phyloP scores from a whole-genome alignment of 345 rosid genomes.

The Pugionium cornutum region DNA sequence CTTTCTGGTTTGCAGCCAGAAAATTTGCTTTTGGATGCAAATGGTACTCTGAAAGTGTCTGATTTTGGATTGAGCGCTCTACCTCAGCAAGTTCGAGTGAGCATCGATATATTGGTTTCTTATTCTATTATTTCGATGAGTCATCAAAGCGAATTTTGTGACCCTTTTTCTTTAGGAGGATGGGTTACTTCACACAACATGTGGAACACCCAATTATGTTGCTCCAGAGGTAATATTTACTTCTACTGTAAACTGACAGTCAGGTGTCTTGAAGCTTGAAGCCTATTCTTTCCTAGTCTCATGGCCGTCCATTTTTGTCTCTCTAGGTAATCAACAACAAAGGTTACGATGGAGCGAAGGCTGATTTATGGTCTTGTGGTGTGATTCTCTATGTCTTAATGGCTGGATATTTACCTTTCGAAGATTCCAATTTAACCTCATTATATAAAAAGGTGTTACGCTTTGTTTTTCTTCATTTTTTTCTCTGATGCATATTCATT shows the following conservation, averaged over 20 bases:
- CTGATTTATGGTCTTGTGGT: conserved; percentile 98
- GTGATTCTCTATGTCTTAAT: conserved; percentile 94
- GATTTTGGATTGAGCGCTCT: conserved; percentile 99
- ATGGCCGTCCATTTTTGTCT: conserved; percentile 22
- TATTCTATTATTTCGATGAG: background rate
- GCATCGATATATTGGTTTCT: conserved; percentile 20
- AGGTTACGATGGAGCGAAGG: conserved; percentile 97
- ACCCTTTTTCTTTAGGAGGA: conserved; percentile 63
- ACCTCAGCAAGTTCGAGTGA: conserved; percentile 98
- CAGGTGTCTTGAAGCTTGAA: background rate
- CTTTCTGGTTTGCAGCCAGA: conserved; percentile 68
- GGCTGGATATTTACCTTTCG: conserved; percentile 98
- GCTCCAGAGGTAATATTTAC: conserved; percentile 87
- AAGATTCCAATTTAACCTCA: conserved; percentile 79
- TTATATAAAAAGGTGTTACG: conserved; percentile 74
- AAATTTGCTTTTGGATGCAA: conserved; percentile 88
- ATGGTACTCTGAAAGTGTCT: conserved; percentile 80
- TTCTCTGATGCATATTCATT: background rate
- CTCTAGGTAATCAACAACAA: conserved; percentile 88
- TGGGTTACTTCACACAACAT: conserved; percentile 95
- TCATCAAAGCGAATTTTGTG: conserved; percentile 25
- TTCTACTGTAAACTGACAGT: conserved; percentile 23
- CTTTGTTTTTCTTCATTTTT: conserved; percentile 6
- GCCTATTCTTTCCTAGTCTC: background rate
- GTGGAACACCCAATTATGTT: conserved; percentile 99